Evolutionary conservation across 1,284 basidiomycete genomes (phyloP), one percentile per base, ranked within the genome.

Genomic region (Ganoderma lucidum): DNA sequence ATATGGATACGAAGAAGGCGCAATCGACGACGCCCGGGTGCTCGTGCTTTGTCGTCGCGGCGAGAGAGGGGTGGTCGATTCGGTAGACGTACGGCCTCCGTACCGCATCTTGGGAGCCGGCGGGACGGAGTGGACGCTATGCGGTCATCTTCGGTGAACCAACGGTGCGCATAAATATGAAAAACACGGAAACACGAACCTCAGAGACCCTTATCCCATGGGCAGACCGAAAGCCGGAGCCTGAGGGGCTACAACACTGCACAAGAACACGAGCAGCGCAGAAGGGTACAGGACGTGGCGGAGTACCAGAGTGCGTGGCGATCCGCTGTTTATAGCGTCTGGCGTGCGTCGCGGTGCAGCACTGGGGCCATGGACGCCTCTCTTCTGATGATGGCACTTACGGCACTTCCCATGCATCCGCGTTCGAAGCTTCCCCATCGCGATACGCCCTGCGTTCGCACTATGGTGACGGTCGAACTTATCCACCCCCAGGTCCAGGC

Each of bases 1-100:
- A 55, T 70, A 69, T 17, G 74, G 73, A 66, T 75, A 76, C 35
- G 74, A 69, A 6, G 67, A 63, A 19, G 51, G 56, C 19, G 64
- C 48, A 30, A 62, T 60, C n/a, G 64, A 41, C 39, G 64, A 39
- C 51, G 69, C 17, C 45, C 12, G 23, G 9, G 45, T 48, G 45
- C 45, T 48, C 45, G 63, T 56, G 71, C 71, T 72, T 30, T 63
- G 59, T 37, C 71, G 71, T 58, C 67, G 64, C 32, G 71, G n/a
- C 23, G 23, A 23, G n/a, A 60, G 58, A 9, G 58, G 58, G 19
- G 58, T 41, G 37, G 58, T 60, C 39, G 58, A 60, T 1, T 60
- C 58, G 39, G 58, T 60, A 41, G 58, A 60, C 39, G 58, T 60
- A 41, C 58, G 58, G 37, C 37, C 35, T 39, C 58, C 58, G 39